Evolutionary conservation across 805 yeast species (phyloP).

Genomic region (Peterozyma toletana): DNA sequence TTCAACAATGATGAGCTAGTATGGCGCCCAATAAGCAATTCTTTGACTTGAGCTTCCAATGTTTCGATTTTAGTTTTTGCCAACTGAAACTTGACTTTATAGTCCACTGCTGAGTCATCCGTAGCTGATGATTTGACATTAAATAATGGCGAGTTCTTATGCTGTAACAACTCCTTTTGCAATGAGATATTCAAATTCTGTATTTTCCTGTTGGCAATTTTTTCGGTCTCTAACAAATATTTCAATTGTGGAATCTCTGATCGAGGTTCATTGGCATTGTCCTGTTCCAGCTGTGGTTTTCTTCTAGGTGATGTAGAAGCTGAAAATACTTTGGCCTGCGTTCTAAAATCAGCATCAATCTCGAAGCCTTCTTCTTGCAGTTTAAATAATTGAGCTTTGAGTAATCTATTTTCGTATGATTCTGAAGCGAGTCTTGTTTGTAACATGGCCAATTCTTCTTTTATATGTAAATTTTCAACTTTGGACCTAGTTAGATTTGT

Average conservation of each 20-base stretch:
- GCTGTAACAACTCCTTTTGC: constrained; percentile 25
- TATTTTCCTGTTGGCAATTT: constrained; percentile 22
- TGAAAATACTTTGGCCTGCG: neutral
- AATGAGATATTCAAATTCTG: constrained; percentile 23
- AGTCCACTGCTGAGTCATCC: constrained; percentile 24
- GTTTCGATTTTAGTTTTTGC: constrained; percentile 35
- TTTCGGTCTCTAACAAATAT: constrained; percentile 15
- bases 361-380: constrained; percentile 12
- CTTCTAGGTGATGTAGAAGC: neutral
- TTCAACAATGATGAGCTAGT: constrained; percentile 16
- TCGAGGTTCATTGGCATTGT: neutral
- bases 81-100: constrained; percentile 37
- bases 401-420: constrained; percentile 47
- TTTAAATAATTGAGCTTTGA: constrained; percentile 33
- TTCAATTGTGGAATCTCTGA: neutral
- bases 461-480: constrained; percentile 20
- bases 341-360: neutral
- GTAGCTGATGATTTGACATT: constrained; percentile 10
- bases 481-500: constrained; percentile 2
- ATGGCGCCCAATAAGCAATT: constrained; percentile 8
- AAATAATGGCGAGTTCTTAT: constrained; percentile 15
- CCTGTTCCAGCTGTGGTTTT: neutral
- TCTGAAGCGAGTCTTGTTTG: constrained; percentile 64
- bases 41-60: constrained; percentile 26
- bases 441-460: constrained; percentile 51